Evolutionary conservation across 2,329 filamentous ascomycete species (phyloP), one percentile per base, ranked within the genome.

Genomic region (Penicillium sp.): DNA sequence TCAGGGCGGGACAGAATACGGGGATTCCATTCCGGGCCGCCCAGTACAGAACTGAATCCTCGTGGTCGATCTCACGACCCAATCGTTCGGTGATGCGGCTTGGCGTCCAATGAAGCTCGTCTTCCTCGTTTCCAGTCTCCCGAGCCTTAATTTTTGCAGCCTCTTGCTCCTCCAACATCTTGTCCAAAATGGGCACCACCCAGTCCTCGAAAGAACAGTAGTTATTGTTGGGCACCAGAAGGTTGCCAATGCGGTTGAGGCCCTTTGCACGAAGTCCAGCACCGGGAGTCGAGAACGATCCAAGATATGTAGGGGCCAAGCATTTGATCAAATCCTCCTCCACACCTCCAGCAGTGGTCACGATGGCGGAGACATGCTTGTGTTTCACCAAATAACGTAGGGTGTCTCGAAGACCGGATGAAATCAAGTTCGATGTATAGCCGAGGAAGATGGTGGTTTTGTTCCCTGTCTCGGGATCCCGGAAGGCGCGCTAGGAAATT

Each of bases 291-390:
- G 82, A 85, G 76, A 97, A 99, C 1, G 89, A 87, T 43, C 91
- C 90, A 70, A 97, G 86, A 74, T 97, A 99, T 0, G 94, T 99
- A 50, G 91, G 88, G 11, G 89, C 94, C 2, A 99, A 86, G 68
- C 94, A 99, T 79, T 99, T 99, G 82, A 99, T 99, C 56, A 99
- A 87, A 75, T 99, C 94, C 73, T 99, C 94, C 75, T 99, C 94
- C 50, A 99, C 85, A 48, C 94, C 94, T 43, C 94, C 94, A 0
- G 94, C 94, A 0, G 94, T 96, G 24, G 94, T 96, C 58, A 99
- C 94, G 68, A 99, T 90, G 63, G 89, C 89, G 1, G 91, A 94
- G 61, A 99, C 87, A 72, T 97, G 92, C 61, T 87, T 88, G 78
- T 99, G 92, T 77, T 97, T 85, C 43, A 95, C 92, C 1, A 99